Conservation (phyloP, 164 flowering plant species). For the Umbellularia californica region DNA sequence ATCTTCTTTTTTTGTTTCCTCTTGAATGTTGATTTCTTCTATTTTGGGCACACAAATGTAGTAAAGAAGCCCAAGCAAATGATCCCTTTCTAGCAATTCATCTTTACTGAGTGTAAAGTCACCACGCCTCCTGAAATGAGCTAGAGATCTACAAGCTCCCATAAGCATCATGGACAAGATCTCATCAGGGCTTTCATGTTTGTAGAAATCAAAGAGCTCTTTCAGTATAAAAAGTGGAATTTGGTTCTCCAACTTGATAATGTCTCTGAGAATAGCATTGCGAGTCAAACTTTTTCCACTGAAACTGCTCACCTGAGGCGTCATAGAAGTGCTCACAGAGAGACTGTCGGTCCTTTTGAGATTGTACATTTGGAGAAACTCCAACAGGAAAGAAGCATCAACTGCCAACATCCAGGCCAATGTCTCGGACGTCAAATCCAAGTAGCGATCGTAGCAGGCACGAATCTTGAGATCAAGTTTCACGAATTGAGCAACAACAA, state of each 20-base stretch:
- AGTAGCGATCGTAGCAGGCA: conserved; percentile 14
- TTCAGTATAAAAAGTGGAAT: conserved; percentile 19
- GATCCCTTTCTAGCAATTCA: not conserved
- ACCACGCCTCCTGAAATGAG: conserved; percentile 8
- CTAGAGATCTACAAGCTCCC: conserved; percentile 8
- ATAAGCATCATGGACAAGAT: not conserved
- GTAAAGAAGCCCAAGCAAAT: conserved; percentile 20
- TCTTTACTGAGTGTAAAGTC: not conserved
- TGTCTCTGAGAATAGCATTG: conserved; percentile 13
- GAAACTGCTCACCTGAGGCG: conserved; percentile 6
- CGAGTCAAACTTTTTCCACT: conserved; percentile 6
- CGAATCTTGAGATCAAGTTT: conserved; percentile 14
- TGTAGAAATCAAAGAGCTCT: conserved; percentile 8
- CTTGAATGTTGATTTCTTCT: not conserved
- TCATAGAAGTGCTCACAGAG: not conserved
- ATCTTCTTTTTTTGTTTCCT: not conserved
- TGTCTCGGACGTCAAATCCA: conserved; percentile 9
- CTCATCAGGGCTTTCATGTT: not conserved
- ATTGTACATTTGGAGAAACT: conserved; percentile 8
- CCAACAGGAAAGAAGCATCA: conserved; percentile 20
- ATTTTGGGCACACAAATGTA: conserved; percentile 4
- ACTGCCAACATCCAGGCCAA: conserved; percentile 22
- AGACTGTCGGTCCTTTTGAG: not conserved
- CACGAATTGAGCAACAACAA: conserved; percentile 8
- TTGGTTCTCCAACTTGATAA: conserved; percentile 21